These are phyloP conservation scores for Nicotiana obtusifolia DNA, from an alignment of 257 asterid genomes.

Conservation along the genomic window DNA sequence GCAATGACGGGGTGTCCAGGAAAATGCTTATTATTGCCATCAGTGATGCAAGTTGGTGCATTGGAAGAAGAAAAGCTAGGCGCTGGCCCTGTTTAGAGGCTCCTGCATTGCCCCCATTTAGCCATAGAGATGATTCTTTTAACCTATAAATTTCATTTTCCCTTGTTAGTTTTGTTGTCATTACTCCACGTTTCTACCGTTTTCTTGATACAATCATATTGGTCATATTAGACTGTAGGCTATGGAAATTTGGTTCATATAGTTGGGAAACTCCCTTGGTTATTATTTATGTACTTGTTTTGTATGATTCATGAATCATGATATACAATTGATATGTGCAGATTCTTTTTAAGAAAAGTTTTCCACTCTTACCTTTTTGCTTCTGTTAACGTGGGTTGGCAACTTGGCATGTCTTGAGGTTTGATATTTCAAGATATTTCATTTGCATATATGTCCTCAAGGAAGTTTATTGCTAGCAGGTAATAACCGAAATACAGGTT, in stretches of 20 bases:
- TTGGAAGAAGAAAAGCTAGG: slow-evolving; percentile 24
- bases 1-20: slow-evolving; percentile 30
- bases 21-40: slow-evolving; percentile 7
- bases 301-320: slow-evolving; percentile 19
- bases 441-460: not conserved
- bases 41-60: slow-evolving; percentile 22
- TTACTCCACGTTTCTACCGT: slow-evolving; percentile 12
- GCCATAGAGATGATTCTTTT: slow-evolving; percentile 38
- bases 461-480: not conserved
- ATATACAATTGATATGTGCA: slow-evolving; percentile 28
- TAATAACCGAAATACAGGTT: too few relatives aligned
- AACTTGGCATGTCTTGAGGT: not conserved
- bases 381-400: not conserved
- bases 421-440: not conserved
- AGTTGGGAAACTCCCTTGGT: slow-evolving; percentile 21
- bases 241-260: slow-evolving; percentile 11
- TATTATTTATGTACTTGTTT: slow-evolving; percentile 8
- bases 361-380: not conserved
- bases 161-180: slow-evolving; percentile 24
- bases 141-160: slow-evolving; percentile 15
- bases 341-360: slow-evolving; percentile 5
- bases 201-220: slow-evolving; percentile 9
- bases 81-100: slow-evolving; percentile 25
- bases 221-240: slow-evolving; percentile 22
- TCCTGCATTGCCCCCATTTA: slow-evolving; percentile 28